These are phyloP conservation scores for Phtheirospermum japonicum DNA, from an alignment of 257 asterid species.

Conservation along the genomic window DNA sequence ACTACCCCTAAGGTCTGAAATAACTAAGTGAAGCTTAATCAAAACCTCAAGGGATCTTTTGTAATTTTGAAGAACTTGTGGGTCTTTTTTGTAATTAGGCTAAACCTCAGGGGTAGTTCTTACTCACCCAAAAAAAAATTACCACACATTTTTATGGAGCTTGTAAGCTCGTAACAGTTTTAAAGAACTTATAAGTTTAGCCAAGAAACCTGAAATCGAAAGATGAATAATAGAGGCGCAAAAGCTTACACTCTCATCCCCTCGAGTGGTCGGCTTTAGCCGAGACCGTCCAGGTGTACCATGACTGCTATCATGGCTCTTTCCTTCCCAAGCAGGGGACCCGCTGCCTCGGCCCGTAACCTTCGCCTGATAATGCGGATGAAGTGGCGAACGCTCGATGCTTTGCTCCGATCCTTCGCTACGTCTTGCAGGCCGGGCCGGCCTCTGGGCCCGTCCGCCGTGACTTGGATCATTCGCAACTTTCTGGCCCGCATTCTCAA, in stretches of 20 bases:
- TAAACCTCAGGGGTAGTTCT: not conserved
- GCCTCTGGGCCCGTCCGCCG: slow-evolving; percentile 47
- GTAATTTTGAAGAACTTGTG: not conserved
- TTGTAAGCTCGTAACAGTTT: not conserved
- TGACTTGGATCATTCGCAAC: slow-evolving; percentile 32
- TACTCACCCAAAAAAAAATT: not conserved
- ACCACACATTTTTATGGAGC: not conserved
- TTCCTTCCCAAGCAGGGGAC: slow-evolving; percentile 68
- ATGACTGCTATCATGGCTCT: slow-evolving; percentile 50
- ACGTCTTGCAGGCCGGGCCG: slow-evolving; percentile 40
- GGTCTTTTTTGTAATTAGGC: not conserved
- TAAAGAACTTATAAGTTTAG: not conserved
- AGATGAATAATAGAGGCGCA: not conserved
- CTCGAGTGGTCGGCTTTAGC: slow-evolving; percentile 38
- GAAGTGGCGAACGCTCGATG: slow-evolving; percentile 68
- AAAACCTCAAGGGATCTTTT: not conserved
- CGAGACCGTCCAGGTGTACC: slow-evolving; percentile 56
- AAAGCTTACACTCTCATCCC: slow-evolving; percentile 65
- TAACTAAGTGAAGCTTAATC: not conserved
- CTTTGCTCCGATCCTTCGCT: slow-evolving; percentile 65
- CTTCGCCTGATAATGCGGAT: slow-evolving; percentile 55
- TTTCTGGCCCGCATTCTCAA: slow-evolving; percentile 26
- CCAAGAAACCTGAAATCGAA: not conserved
- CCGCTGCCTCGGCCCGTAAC: slow-evolving; percentile 40
- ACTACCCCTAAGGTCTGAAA: not conserved